phyloP scores from a whole-genome alignment of 176 grass and related monocot genomes.

The Luzula sylvatica region DNA sequence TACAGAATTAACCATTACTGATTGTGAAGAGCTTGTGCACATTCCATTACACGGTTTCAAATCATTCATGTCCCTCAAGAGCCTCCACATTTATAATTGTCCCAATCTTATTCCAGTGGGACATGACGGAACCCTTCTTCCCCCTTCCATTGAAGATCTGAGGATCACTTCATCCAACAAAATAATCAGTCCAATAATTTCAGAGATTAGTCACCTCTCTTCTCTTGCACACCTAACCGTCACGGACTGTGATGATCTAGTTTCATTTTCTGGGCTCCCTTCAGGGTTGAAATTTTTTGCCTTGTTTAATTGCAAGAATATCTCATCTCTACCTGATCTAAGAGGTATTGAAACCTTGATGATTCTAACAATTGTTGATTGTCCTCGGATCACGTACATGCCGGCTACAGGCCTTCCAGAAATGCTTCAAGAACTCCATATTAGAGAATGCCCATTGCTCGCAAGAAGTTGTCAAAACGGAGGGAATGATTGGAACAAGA shows the following conservation, averaged over 20 bases:
- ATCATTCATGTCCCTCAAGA: constrained; percentile 32
- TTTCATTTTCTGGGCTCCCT: constrained; percentile 42
- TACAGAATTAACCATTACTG: constrained; percentile 34
- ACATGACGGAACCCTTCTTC: constrained; percentile 20
- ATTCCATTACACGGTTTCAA: constrained; percentile 44
- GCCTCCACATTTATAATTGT: constrained; percentile 51
- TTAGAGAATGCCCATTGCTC: constrained; percentile 43
- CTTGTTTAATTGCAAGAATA: constrained; percentile 33
- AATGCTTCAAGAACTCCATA: constrained; percentile 36
- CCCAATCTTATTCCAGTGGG: constrained; percentile 22
- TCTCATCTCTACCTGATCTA: constrained; percentile 37
- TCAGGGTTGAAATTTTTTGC: constrained; percentile 32
- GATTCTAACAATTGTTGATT: constrained; percentile 33
- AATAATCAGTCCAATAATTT: constrained; percentile 44
- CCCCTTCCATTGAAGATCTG: constrained; percentile 41
- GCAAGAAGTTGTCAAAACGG: constrained; percentile 25
- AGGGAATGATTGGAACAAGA: constrained; percentile 37
- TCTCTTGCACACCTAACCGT: constrained; percentile 31
- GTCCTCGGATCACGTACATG: constrained; percentile 38
- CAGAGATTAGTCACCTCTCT: constrained; percentile 24
- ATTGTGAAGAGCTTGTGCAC: constrained; percentile 33
- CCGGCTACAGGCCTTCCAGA: constrained; percentile 32
- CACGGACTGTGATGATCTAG: constrained; percentile 27
- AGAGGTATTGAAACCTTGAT: constrained; percentile 26
- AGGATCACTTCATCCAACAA: constrained; percentile 38